Evolutionary conservation across 768 basidiomycete genomes (phyloP).

Genomic region (Podaxis sp.): DNA sequence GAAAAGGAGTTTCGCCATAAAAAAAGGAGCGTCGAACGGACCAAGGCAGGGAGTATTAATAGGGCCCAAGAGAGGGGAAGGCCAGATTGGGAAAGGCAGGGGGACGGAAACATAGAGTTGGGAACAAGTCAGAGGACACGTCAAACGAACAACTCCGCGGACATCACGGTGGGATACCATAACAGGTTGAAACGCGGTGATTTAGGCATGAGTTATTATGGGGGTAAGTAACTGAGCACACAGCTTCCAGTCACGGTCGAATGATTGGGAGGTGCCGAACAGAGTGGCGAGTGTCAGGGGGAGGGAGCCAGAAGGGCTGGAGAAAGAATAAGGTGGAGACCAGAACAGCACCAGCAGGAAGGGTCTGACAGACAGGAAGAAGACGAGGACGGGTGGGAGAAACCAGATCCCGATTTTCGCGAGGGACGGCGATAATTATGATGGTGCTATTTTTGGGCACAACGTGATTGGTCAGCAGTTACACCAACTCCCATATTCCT

Average conservation of each 20-base stretch:
- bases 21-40: neutral
- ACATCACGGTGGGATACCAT: neutral
- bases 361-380: neutral
- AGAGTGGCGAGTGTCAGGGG: neutral
- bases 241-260: constrained; percentile 3
- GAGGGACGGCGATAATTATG: constrained; percentile 3
- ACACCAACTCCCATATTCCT: constrained; percentile 1
- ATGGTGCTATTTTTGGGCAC: constrained; percentile 1
- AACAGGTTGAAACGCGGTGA: constrained; percentile 9
- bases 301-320: neutral
- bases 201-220: constrained; percentile 9
- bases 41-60: constrained; percentile 9
- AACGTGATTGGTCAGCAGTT: constrained; percentile 14
- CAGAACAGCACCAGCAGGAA: neutral
- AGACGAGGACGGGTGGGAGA: neutral
- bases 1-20: neutral
- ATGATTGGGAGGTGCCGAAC: neutral
- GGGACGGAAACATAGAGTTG: neutral
- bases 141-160: constrained; percentile 7
- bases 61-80: constrained; percentile 9
- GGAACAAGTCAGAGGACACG: neutral
- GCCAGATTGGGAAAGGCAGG: neutral
- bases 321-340: neutral
- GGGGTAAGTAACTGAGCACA: neutral
- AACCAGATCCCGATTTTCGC: constrained; percentile 9